Evolutionary conservation across 768 basidiomycete genomes (phyloP).

Genomic region (Punctularia strigosozonata): DNA sequence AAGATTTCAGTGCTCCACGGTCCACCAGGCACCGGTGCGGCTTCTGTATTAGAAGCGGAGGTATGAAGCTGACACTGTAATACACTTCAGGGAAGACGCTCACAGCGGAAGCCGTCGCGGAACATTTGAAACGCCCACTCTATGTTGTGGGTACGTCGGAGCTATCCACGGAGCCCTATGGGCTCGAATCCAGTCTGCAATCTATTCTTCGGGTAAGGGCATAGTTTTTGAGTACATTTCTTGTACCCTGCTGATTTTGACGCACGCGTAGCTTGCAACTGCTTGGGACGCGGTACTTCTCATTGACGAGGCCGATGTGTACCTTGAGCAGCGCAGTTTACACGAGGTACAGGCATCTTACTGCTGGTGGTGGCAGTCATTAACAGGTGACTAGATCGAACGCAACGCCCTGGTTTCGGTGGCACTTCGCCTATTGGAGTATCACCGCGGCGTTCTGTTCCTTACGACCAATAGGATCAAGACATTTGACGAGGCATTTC

Average conservation of each 20-base stretch:
- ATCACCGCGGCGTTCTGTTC: constrained; percentile 26
- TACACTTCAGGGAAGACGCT: constrained; percentile 32
- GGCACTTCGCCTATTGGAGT: constrained; percentile 20
- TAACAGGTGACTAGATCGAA: constrained; percentile 5
- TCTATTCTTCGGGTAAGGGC: constrained; percentile 10
- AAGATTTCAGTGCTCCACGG: constrained; percentile 16
- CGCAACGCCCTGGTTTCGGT: constrained; percentile 17
- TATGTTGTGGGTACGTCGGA: constrained; percentile 47
- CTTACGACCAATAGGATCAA: constrained; percentile 30
- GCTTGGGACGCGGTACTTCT: constrained; percentile 14
- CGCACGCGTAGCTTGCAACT: constrained; percentile 11
- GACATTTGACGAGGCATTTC: constrained; percentile 57
- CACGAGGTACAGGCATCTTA: not conserved
- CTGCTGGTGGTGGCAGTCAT: not conserved
- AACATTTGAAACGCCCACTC: constrained; percentile 39
- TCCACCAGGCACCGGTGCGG: constrained; percentile 13
- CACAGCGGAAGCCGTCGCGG: constrained; percentile 47
- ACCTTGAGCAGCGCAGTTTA: not conserved
- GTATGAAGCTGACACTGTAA: not conserved
- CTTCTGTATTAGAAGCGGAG: not conserved
- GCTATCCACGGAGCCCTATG: constrained; percentile 33
- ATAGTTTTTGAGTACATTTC: not conserved
- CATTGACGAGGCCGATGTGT: constrained; percentile 15
- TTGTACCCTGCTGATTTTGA: not conserved
- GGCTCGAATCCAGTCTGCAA: constrained; percentile 28